Evolutionary conservation across 225 moss, liverwort and hornwort species (phyloP), one percentile per base, ranked within the genome.

Genomic region (Straminergon stramineum): DNA sequence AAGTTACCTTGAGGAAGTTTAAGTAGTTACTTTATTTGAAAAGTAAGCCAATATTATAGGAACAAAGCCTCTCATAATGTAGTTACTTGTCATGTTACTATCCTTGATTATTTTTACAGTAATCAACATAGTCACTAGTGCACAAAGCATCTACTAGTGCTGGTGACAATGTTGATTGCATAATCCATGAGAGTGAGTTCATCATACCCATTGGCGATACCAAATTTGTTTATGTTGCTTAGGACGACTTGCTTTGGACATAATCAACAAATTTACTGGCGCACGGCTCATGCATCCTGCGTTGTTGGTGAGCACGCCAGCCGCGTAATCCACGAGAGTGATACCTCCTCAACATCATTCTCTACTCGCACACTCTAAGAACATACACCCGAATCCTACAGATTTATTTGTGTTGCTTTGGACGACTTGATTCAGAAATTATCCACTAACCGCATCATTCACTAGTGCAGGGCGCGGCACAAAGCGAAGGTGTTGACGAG

Each of bases 1-100:
- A 67, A 37, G 11, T 4, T 37, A 35, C 35, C 6, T 0, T 35
- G 0, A 34, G 0, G 1, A 66, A 66, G 5, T 18, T 39, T 23
- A 23, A 39, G 2, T 23, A 8, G 7, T 7, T 70, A 39, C 14
- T 14, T 8, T 23, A 26, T 41, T 24, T 26, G 14, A 35, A 41
- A 71, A 71, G 8, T 39, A 71, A 71, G 8, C 11, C 23, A 39
- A 22, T 39, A 69, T 13, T 69, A 5, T 3, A 26, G 3, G 5
- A 1, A 18, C 9, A 15, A 23, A 71, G 39, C 39, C 23, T 69
- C n/a, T 15, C 14, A 70, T 41, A 71, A 14, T 71, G 26, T 41
- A 26, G 9, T 24, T 71, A 15, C 41, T 71, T 71, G 6, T 24
- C 41, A 23, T 26, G 0, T 39, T 71, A 5, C 24, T 70, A 41